These are phyloP conservation scores for Penicillium sp. DNA, from an alignment of 2,329 filamentous ascomycete species.

Conservation along the genomic window DNA sequence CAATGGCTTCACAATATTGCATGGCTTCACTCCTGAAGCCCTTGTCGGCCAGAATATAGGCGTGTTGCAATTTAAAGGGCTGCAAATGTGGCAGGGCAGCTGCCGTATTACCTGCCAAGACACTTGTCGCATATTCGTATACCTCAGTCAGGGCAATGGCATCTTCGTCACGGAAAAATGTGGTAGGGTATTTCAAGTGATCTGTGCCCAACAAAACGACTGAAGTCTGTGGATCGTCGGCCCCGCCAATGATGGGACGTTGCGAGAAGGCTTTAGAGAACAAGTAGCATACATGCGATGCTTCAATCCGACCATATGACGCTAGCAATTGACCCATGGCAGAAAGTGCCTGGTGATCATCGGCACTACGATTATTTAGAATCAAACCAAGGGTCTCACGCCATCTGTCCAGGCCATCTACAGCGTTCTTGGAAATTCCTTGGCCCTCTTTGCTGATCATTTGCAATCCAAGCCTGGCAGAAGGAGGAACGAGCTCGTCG, in stretches of 20 bases:
- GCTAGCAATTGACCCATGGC: constrained; percentile 77
- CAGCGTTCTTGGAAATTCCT: constrained; percentile 63
- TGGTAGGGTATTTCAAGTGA: constrained; percentile 65
- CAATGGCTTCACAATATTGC: constrained; percentile 85
- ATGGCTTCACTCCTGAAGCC: constrained; percentile 79
- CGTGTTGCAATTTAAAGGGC: constrained; percentile 87
- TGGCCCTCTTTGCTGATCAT: constrained; percentile 71
- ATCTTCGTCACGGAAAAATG: constrained; percentile 76
- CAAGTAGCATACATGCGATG: constrained; percentile 89
- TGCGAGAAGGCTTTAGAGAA: constrained; percentile 61
- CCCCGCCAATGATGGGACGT: constrained; percentile 69
- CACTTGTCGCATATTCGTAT: constrained; percentile 82
- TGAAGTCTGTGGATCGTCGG: constrained; percentile 73
- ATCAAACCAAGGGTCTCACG: constrained; percentile 82
- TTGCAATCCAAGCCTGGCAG: constrained; percentile 86
- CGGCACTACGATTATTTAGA: constrained; percentile 78
- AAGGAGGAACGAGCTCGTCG: constrained; percentile 89
- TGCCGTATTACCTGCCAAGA: constrained; percentile 57
- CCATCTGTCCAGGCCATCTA: constrained; percentile 90
- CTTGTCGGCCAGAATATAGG: constrained; percentile 75
- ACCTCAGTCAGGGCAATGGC: constrained; percentile 91
- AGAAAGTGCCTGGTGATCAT: constrained; percentile 72
- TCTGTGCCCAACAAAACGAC: constrained; percentile 85
- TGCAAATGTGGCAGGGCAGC: constrained; percentile 74
- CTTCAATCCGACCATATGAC: constrained; percentile 82